Evolutionary conservation across 1,284 basidiomycete genomes (phyloP).

Genomic region (Papiliotrema fonsecae): DNA sequence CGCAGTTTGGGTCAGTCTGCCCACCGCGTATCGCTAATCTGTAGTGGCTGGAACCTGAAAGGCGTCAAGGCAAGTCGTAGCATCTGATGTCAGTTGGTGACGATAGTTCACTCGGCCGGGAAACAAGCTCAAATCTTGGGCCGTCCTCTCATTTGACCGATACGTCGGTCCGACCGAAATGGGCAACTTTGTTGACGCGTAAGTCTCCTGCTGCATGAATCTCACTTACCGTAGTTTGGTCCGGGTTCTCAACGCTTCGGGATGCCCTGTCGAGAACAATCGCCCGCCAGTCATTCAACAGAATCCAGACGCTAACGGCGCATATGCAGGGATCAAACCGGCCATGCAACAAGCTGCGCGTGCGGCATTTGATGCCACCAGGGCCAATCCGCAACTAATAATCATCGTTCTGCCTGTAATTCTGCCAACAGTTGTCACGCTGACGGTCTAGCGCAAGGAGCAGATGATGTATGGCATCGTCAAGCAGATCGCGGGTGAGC

Average conservation of each 20-base stretch:
- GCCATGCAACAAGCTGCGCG: conserved; percentile 25
- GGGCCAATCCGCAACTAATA: conserved; percentile 42
- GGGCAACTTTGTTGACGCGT: conserved; percentile 27
- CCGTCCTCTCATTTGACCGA: conserved; percentile 38
- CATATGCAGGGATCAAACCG: conserved; percentile 16
- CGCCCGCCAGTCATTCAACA: conserved; percentile 18
- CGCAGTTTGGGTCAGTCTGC: conserved; percentile 23
- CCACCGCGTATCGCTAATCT: conserved; percentile 3
- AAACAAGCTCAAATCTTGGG: conserved; percentile 44
- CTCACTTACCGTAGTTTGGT: conserved; percentile 11
- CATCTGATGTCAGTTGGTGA: too few species aligned
- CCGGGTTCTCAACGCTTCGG: conserved; percentile 11
- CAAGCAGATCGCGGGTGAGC: conserved; percentile 42
- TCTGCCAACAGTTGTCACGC: too few species aligned
- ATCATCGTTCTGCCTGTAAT: conserved; percentile 41
- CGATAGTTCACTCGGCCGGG: conserved; percentile 41
- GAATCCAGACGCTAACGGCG: conserved; percentile 8
- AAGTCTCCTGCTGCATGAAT: conserved; percentile 3
- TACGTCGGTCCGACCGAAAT: conserved; percentile 14
- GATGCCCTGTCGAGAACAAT: conserved; percentile 27
- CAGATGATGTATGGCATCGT: conserved; percentile 44
- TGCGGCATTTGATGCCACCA: conserved; percentile 26
- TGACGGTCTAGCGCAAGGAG: conserved; percentile 37
- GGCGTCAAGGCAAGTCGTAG: conserved; percentile 24
- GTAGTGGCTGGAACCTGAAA: conserved; percentile 24